Conservation (phyloP, 208 protist genomes). For the Acanthamoeba castellanii region DNA sequence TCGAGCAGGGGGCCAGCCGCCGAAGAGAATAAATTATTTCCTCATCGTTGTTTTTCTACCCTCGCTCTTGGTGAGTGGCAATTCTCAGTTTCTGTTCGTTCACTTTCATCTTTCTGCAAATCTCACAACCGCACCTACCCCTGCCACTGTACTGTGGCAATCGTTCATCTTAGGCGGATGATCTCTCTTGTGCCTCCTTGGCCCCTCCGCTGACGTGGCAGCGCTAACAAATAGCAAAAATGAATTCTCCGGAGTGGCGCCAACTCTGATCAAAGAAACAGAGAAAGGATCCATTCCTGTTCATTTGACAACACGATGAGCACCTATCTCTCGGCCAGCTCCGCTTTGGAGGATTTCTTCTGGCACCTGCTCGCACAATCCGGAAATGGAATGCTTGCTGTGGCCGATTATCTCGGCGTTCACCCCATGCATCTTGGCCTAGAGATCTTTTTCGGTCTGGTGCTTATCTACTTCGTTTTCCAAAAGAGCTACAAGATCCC, state of each 20-base stretch:
- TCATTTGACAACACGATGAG: neutral
- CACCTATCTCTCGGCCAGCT: constrained; percentile 32
- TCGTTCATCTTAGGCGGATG: too few relatives aligned
- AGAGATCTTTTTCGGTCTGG: constrained; percentile 45
- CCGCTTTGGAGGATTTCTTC: neutral
- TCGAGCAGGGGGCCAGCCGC: constrained; percentile 1
- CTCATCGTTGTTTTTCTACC: neutral
- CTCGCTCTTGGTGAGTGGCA: too few relatives aligned
- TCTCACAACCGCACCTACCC: too few relatives aligned
- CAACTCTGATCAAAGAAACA: neutral
- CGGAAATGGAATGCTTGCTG: neutral
- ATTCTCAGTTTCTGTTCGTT: too few relatives aligned
- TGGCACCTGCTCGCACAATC: neutral
- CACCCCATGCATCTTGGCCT: constrained; percentile 32
- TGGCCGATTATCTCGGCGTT: constrained; percentile 44
- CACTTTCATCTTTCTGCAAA: too few relatives aligned
- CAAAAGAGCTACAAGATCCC: constrained; percentile 74
- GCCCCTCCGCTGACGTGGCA: too few relatives aligned
- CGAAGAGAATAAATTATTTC: constrained; percentile 30
- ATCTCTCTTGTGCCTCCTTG: too few relatives aligned
- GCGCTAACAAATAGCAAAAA: too few relatives aligned
- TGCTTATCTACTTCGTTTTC: constrained; percentile 52
- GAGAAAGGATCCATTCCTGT: neutral
- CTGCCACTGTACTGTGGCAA: too few relatives aligned
- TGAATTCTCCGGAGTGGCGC: neutral